Base-by-base conservation (phyloP, 768 basidiomycete genomes). In the Serendipita indica region DNA sequence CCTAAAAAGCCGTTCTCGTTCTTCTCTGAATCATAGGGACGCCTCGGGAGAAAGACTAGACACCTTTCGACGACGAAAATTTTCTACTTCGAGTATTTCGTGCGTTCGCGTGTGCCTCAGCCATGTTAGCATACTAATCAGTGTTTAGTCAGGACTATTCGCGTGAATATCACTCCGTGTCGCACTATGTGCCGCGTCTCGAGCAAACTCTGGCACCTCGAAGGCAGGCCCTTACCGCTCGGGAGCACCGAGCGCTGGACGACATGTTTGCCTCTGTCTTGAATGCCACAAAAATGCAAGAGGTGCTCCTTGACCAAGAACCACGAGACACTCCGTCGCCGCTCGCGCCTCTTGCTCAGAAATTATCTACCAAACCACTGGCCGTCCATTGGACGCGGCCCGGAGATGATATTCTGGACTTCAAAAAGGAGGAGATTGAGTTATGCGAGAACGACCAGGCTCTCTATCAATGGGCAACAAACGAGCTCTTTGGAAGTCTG, bases 241-340 rank as follows among this genome's bases (percentile, higher is more conserved):
- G 77, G 43, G 87, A 89, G 70, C 74, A 76, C 60, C 74, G 66
- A 60, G 79, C 78, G 3, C 83, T 89, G 63, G 78, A 84, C 64
- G 80, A 82, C 30, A 83, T 88, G 77, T 85, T 88, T 63, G 74
- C 80, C 63, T 69, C 83, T 70, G 79, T 88, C 34, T 86, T 87
- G 66, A 72, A 78, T 46, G 77, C 78, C 14, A 28, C 49, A 28
- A 16, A 27, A 28, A 18, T 74, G 73, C 60, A 70, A 72, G 34
- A 70, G 71, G 49, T 28, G 33, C 32, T 16, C 61, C 41, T 33
- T 49, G 27, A 14, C 34, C 16, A 25, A 25, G 22, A 12, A 27
- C 68, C 71, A 22, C 71, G 69, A 33, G 28, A 60, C 6, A 57
- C 12, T 60, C 66, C 28, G 60, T 7, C 33, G 10, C 45, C 60